Percentiles rank a stretch among this genome's conserved stretches.
phyloP scores from a whole-genome alignment of 805 yeast species.

The Spathaspora hagerdaliae region DNA sequence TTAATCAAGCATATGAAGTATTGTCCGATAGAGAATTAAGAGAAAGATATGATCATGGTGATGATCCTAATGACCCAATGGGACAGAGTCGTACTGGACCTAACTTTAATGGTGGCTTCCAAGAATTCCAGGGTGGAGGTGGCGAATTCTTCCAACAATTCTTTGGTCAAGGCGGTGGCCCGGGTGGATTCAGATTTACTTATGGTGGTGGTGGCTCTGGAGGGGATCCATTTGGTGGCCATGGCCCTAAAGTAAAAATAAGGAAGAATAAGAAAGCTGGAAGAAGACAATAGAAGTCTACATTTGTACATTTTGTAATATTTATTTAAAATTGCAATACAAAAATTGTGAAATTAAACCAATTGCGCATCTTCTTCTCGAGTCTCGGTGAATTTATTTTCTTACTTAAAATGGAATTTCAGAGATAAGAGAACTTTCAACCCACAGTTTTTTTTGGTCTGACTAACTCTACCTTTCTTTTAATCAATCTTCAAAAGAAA shows the following conservation, averaged over 20 bases:
- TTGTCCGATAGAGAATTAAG: slow-evolving; percentile 63
- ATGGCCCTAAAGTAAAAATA: slow-evolving; percentile 10
- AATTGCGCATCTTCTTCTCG: no score
- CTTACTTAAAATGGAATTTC: no score
- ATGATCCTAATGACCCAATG: slow-evolving; percentile 44
- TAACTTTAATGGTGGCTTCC: slow-evolving; percentile 5
- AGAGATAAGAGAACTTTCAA: no score
- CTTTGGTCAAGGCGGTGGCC: slow-evolving; percentile 9
- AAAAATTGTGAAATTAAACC: no score
- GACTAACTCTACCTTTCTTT: not conserved
- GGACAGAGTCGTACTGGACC: slow-evolving; percentile 13
- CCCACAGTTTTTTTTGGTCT: not conserved
- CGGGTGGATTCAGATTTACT: slow-evolving; percentile 1
- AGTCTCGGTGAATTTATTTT: no score
- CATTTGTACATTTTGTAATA: no score
- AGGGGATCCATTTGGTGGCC: slow-evolving; percentile 4
- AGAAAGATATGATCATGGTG: slow-evolving; percentile 63
- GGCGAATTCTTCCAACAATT: slow-evolving; percentile 9
- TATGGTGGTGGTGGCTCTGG: slow-evolving; percentile 9
- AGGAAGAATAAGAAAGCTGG: slow-evolving; percentile 11
- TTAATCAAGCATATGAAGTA: slow-evolving; percentile 89
- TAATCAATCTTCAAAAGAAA: not conserved
- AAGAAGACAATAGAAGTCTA: not conserved
- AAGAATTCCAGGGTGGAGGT: slow-evolving; percentile 13
- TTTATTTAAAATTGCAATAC: not conserved